Evolutionary conservation across 805 yeast genomes (phyloP).

Genomic region (Komagataella ulmi): DNA sequence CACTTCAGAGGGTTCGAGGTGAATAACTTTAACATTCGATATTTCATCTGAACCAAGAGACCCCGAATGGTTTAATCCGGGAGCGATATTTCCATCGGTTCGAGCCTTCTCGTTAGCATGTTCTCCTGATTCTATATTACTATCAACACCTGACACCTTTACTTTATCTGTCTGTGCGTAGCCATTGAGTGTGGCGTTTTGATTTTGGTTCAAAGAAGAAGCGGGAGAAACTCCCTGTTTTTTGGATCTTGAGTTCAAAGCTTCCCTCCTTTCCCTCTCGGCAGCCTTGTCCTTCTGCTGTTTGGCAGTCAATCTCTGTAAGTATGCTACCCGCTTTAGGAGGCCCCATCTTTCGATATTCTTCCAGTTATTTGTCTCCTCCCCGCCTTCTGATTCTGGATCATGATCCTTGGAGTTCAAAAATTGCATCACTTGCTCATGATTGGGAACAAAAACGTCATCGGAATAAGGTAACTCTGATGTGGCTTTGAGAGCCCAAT

Average conservation of each 20-base stretch:
- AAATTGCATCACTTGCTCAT: constrained; percentile 42
- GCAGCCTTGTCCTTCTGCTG: constrained; percentile 24
- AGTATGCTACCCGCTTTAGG: constrained; percentile 55
- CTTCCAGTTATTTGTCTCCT: constrained; percentile 20
- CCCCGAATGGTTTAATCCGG: neutral
- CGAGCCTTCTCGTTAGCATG: neutral
- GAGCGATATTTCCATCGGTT: neutral
- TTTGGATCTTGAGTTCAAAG: neutral
- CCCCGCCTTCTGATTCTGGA: constrained; percentile 20
- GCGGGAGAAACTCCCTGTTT: neutral
- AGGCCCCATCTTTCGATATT: constrained; percentile 56
- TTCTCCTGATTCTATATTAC: neutral
- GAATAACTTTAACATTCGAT: neutral
- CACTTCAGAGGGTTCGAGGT: neutral
- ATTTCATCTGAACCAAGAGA: neutral
- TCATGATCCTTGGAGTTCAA: constrained; percentile 28
- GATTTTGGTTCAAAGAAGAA: neutral
- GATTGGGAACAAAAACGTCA: constrained; percentile 39
- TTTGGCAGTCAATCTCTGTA: constrained; percentile 53
- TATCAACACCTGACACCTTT: neutral
- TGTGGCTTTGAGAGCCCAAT: constrained; percentile 16
- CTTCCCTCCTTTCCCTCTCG: constrained; percentile 22
- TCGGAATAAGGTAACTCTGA: constrained; percentile 14
- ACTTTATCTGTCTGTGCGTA: neutral
- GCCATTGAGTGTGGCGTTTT: neutral